Conservation (phyloP, 2,329 filamentous ascomycete species). For the Claviceps quebecensis region DNA sequence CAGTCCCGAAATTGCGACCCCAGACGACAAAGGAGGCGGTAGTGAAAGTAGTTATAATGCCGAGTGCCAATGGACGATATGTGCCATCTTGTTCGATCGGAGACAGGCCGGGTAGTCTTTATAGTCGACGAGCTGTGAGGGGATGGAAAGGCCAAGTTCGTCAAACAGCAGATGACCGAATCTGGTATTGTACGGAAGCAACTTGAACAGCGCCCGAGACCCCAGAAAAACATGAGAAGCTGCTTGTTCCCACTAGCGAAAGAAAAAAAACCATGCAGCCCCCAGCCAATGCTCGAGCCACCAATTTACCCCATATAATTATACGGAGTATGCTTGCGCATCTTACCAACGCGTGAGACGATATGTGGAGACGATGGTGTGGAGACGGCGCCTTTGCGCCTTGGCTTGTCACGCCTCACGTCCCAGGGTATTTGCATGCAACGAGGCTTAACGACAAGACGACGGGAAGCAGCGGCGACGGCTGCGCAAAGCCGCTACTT, state of each 20-base stretch:
- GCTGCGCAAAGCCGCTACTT: too few relatives aligned
- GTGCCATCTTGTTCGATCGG: neutral
- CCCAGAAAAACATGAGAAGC: neutral
- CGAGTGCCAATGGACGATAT: neutral
- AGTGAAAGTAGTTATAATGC: neutral
- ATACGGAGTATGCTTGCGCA: too few relatives aligned
- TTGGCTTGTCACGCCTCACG: neutral
- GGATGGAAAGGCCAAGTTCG: neutral
- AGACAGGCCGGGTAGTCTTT: constrained; percentile 1
- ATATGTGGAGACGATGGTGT: neutral
- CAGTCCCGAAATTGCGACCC: too few relatives aligned
- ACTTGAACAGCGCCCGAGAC: neutral
- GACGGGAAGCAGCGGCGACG: neutral
- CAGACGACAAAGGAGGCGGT: neutral
- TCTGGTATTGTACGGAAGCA: neutral
- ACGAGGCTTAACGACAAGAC: neutral
- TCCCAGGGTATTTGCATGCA: neutral
- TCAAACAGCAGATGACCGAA: neutral
- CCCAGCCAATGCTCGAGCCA: neutral
- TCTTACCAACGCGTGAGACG: too few relatives aligned
- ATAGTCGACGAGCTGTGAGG: constrained; percentile 3
- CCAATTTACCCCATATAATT: neutral
- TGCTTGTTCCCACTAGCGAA: too few relatives aligned
- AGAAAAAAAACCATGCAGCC: neutral
- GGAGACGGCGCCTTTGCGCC: neutral